phyloP scores from a whole-genome alignment of 2,329 filamentous ascomycete genomes.

The Apiospora pterosperma region DNA sequence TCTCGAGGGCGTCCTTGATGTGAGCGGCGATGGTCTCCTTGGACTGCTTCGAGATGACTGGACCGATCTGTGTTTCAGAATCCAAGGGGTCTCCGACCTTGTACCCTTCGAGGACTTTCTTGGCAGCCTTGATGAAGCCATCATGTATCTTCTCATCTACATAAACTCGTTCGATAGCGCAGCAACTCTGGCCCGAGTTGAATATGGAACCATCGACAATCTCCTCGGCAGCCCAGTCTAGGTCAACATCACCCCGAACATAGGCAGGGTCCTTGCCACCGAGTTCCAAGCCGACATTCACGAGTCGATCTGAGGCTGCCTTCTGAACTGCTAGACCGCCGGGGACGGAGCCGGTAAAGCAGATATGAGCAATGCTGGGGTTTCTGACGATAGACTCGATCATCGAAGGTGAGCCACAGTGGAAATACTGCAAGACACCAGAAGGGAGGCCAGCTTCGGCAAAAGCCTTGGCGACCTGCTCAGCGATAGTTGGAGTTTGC shows the following conservation, averaged over 20 bases:
- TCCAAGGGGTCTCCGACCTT: constrained; percentile 85
- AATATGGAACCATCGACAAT: constrained; percentile 96
- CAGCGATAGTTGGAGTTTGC: constrained; percentile 88
- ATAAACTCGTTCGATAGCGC: constrained; percentile 87
- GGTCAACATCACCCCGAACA: constrained; percentile 78
- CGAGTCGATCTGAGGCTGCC: constrained; percentile 78
- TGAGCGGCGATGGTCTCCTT: constrained; percentile 75
- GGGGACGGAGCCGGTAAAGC: constrained; percentile 91
- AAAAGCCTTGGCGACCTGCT: constrained; percentile 78
- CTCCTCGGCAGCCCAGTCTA: constrained; percentile 88
- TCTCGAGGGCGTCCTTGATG: constrained; percentile 75
- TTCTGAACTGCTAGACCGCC: constrained; percentile 83
- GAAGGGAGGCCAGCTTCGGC: constrained; percentile 74
- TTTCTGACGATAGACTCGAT: constrained; percentile 78
- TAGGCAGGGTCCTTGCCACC: constrained; percentile 96
- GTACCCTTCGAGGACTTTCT: constrained; percentile 77
- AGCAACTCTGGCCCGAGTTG: constrained; percentile 98
- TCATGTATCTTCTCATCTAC: constrained; percentile 84
- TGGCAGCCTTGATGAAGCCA: constrained; percentile 72
- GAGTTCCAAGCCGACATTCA: constrained; percentile 84
- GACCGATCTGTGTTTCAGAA: constrained; percentile 76
- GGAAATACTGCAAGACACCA: constrained; percentile 88
- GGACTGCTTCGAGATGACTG: constrained; percentile 79
- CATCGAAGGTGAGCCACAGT: constrained; percentile 73
- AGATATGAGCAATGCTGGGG: constrained; percentile 74